Conservation (phyloP, 257 asterid genomes). For the Mentha longifolia region DNA sequence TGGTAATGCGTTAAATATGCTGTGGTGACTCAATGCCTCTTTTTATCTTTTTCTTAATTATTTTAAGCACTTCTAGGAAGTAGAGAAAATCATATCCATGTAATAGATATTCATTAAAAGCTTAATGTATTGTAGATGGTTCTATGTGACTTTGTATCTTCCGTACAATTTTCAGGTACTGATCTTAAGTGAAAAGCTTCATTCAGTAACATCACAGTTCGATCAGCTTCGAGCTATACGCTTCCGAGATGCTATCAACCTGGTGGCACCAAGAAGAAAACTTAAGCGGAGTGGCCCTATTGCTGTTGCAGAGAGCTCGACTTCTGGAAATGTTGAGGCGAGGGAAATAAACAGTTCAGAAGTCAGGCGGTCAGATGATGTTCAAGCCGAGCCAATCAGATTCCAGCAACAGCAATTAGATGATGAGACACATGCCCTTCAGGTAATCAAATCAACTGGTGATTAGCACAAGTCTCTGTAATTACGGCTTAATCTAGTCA, state of each 20-base stretch:
- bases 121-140: background rate
- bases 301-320: conserved; percentile 44
- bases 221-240: conserved; percentile 92
- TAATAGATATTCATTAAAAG: background rate
- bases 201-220: conserved; percentile 81
- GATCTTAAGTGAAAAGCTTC: conserved; percentile 90
- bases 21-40: conserved; percentile 4
- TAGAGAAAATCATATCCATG: background rate
- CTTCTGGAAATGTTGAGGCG: conserved; percentile 37
- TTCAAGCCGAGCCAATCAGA: conserved; percentile 55
- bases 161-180: conserved; percentile 57
- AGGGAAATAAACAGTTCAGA: conserved; percentile 45
- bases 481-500: background rate
- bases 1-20: conserved; percentile 4
- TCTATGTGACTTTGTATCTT: background rate
- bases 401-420: conserved; percentile 80
- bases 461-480: conserved; percentile 16
- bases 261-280: conserved; percentile 82
- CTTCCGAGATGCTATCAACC: conserved; percentile 88
- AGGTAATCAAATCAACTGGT: conserved; percentile 49
- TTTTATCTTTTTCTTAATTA: background rate
- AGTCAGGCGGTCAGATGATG: conserved; percentile 49
- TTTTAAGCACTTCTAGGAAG: background rate
- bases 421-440: conserved; percentile 89
- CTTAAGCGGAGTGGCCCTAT: conserved; percentile 41